phyloP scores from a whole-genome alignment of 2,329 filamentous ascomycete genomes.

The Sarocladium strictum region DNA sequence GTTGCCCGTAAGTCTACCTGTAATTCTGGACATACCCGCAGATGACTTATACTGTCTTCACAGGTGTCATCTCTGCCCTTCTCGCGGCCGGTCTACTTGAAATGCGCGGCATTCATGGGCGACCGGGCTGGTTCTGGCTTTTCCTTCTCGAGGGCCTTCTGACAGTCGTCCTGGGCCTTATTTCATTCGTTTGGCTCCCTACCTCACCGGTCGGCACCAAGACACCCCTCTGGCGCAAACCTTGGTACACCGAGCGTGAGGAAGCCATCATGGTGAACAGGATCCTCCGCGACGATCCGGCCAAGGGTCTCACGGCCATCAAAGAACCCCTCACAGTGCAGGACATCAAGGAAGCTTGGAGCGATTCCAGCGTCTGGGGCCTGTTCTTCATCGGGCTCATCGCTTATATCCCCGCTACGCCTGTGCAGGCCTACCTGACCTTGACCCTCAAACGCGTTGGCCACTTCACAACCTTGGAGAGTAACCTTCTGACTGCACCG shows the following conservation, averaged over 20 bases:
- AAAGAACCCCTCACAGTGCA: constrained; percentile 34
- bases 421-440: constrained; percentile 45
- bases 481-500: constrained; percentile 58
- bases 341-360: constrained; percentile 39
- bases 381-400: constrained; percentile 43
- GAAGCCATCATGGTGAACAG: constrained; percentile 54
- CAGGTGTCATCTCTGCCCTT: constrained; percentile 39
- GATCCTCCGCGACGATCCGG: constrained; percentile 48
- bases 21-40: constrained; percentile 27
- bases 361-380: constrained; percentile 42
- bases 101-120: constrained; percentile 41
- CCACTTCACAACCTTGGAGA: constrained; percentile 49
- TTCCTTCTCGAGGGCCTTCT: constrained; percentile 34
- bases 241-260: constrained; percentile 53
- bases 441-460: constrained; percentile 50
- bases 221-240: constrained; percentile 51
- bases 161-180: constrained; percentile 45
- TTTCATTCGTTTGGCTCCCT: constrained; percentile 55
- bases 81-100: constrained; percentile 40
- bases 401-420: constrained; percentile 42
- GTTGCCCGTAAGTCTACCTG: constrained; percentile 26
- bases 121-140: constrained; percentile 52
- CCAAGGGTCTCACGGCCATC: constrained; percentile 41
- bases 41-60: constrained; percentile 14
- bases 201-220: constrained; percentile 61